Evolutionary conservation across 768 basidiomycete species (phyloP), one percentile per base, ranked within the genome.

Genomic region (Lactarius akahatsu): DNA sequence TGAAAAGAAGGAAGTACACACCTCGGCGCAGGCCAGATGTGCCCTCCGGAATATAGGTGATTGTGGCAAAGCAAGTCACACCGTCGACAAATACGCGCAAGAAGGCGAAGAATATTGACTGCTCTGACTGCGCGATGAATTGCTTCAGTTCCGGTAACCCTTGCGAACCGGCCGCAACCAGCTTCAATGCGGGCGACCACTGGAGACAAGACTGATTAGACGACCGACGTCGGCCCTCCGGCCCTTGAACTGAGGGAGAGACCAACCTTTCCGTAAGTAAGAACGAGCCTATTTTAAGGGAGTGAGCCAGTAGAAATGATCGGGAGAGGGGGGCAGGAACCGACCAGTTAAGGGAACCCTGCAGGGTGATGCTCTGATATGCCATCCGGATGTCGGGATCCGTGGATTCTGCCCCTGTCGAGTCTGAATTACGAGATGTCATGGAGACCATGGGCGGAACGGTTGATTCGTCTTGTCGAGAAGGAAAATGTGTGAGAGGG

Each of bases 341-440:
- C 32, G 18, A 68, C 69, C 69, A 69, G 47, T 69, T 62, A 15
- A 69, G 62, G 11, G 69, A n/a, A 30, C 69, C 69, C 9, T 63
- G 43, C 30, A 61, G 66, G 20, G 54, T 13, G 9, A 69, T 16
- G 55, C 67, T 62, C 45, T 41, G 66, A 58, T 69, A 69, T 16
- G 66, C 58, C 62, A 63, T 61, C 16, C 69, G 62, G 18, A 69
- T 61, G 32, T 69, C 66, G 11, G 66, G 23, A 43, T 69, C 66
- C 1, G 41, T 45, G 8, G 62, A 57, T 18, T 63, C 62, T 5
- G 66, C 11, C n/a, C 59, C 59, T 10, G 59, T 30, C 23, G 20
- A 13, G 50, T 63, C 57, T 4, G 58, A 15, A 3, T 41, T 36
- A 16, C 66, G 66, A 56, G 62, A 38, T 13, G 63, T 47, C 52